A percentile compares a stretch with the other conserved stretches of the same genome.
Conservation (phyloP, 2,329 filamentous ascomycete genomes). For the Penicillium carneum region DNA sequence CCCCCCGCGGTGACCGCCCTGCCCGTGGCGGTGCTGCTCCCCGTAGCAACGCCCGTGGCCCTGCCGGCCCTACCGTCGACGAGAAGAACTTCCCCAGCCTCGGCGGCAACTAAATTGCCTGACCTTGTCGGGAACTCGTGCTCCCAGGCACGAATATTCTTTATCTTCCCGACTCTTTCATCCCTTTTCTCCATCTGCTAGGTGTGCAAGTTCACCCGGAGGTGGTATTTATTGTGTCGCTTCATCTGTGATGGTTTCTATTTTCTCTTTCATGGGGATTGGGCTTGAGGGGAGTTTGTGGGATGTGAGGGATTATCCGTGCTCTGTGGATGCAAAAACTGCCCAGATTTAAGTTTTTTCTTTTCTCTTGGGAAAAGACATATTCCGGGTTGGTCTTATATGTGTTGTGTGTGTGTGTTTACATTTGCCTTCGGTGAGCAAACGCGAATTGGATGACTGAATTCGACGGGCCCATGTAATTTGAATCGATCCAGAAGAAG, state of each 20-base stretch:
- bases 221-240: conserved; percentile 16
- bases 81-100: conserved; percentile 58
- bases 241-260: conserved; percentile 20
- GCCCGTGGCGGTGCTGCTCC: conserved; percentile 46
- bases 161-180: conserved; percentile 11
- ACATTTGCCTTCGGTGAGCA: conserved; percentile 36
- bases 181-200: conserved; percentile 17
- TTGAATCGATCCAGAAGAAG: conserved; percentile 41
- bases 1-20: conserved; percentile 31
- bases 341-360: conserved; percentile 13
- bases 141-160: conserved; percentile 11
- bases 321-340: conserved; percentile 20
- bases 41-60: conserved; percentile 24
- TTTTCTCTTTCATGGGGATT: conserved; percentile 18
- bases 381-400: conserved; percentile 24
- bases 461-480: conserved; percentile 40
- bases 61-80: conserved; percentile 48
- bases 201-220: conserved; percentile 19
- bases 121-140: conserved; percentile 14
- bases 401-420: conserved; percentile 27
- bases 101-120: conserved; percentile 48
- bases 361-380: conserved; percentile 19
- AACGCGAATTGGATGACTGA: conserved; percentile 40
- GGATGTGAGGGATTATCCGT: conserved; percentile 5
- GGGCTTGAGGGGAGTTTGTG: neutral